Conservation (phyloP, 2,329 filamentous ascomycete species). For the Fusarium phyllophilum region DNA sequence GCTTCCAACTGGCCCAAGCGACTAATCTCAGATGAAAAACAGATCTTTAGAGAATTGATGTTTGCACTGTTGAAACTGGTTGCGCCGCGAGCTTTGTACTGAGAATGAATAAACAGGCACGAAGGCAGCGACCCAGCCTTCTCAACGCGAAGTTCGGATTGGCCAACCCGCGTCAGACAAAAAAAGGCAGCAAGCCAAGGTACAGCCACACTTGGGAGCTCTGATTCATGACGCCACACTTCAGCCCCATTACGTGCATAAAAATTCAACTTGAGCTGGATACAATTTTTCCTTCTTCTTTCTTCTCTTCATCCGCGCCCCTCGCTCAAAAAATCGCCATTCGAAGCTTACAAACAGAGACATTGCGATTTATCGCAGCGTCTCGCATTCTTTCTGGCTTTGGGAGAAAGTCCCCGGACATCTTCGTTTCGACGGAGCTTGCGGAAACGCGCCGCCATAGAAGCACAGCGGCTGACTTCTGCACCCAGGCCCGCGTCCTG, state of each 20-base stretch:
- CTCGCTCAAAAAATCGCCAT: conserved; percentile 99
- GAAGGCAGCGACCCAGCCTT: conserved; percentile 45
- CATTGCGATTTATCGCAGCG: conserved; percentile 40
- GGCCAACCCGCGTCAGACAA: conserved; percentile 27
- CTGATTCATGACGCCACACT: conserved; percentile 29
- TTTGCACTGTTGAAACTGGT: conserved; percentile 9
- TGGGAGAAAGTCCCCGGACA: conserved; percentile 99
- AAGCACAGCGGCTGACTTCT: conserved; percentile 94
- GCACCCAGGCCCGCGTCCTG: conserved; percentile 64
- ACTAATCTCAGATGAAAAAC: neutral
- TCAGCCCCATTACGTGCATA: conserved; percentile 39
- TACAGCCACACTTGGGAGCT: conserved; percentile 29
- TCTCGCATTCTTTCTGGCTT: conserved; percentile 68
- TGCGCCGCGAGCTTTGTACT: conserved; percentile 39
- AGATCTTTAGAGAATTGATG: neutral
- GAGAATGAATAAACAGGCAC: conserved; percentile 39
- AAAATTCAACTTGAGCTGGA: conserved; percentile 37
- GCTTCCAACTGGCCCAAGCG: neutral
- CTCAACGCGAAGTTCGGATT: conserved; percentile 42
- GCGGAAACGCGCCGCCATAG: conserved; percentile 99
- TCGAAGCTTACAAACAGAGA: conserved; percentile 98
- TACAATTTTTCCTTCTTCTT: conserved; percentile 34
- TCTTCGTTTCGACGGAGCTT: conserved; percentile 57
- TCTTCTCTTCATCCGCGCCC: conserved; percentile 64
- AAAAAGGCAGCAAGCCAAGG: conserved; percentile 24